phyloP scores from a whole-genome alignment of 176 grass and related monocot genomes.

The Oryza coarctata region DNA sequence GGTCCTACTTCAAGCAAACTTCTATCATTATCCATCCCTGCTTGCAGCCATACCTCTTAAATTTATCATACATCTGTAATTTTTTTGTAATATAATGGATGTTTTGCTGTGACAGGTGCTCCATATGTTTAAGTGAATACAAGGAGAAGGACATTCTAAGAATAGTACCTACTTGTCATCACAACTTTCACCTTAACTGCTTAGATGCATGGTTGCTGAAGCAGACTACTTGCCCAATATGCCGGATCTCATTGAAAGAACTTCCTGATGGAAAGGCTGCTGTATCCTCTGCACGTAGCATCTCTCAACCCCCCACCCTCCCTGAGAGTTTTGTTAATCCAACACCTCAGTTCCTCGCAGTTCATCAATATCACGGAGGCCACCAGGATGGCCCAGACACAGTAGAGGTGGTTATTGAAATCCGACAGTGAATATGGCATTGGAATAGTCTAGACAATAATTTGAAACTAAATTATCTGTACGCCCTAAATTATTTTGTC shows the following conservation, averaged over 20 bases:
- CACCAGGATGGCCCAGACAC: conserved; percentile 29
- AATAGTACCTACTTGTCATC: conserved; percentile 65
- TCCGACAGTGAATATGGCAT: conserved; percentile 4
- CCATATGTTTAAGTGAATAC: conserved; percentile 92
- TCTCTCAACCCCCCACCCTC: conserved; percentile 16
- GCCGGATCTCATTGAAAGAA: conserved; percentile 64
- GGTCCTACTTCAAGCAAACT: background rate
- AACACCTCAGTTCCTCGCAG: conserved; percentile 33
- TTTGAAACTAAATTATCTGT: background rate
- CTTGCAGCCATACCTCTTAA: background rate
- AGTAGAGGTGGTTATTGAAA: conserved; percentile 48
- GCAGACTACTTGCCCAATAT: conserved; percentile 79
- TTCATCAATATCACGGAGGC: conserved; percentile 18
- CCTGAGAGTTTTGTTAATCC: conserved; percentile 36
- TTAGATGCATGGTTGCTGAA: conserved; percentile 86
- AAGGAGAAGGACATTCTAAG: conserved; percentile 70
- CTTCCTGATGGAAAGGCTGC: conserved; percentile 38
- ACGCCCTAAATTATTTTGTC: background rate
- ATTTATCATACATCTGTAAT: background rate
- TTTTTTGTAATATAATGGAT: background rate
- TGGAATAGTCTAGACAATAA: background rate
- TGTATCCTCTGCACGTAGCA: conserved; percentile 19
- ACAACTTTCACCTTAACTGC: conserved; percentile 73
- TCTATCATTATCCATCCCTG: background rate
- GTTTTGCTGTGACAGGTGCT: conserved; percentile 58